Conservation (phyloP, 352 stramenopile species). For the Phytophthora syringae region DNA sequence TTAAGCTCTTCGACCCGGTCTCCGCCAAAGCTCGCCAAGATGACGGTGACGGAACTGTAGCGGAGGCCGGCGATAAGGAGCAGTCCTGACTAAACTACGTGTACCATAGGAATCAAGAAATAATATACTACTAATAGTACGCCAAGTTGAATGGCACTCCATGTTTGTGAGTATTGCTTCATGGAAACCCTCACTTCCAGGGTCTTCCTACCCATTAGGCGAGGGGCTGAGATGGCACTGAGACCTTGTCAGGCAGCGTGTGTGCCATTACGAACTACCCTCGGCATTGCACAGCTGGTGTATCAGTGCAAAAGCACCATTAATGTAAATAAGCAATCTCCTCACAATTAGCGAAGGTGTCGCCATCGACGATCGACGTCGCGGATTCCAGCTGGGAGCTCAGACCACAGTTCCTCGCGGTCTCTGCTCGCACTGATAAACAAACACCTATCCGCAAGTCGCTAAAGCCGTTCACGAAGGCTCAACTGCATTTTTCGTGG, state of each 20-base stretch:
- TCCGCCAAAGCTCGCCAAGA: slow-evolving; percentile 38
- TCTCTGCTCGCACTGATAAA: too few relatives aligned
- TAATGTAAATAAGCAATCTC: background rate
- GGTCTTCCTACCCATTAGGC: background rate
- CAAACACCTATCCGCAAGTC: too few relatives aligned
- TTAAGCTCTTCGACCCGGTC: slow-evolving; percentile 39
- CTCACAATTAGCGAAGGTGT: background rate
- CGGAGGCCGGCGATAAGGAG: slow-evolving; percentile 50
- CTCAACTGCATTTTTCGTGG: slow-evolving; percentile 32
- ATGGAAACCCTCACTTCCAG: background rate
- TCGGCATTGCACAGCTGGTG: background rate
- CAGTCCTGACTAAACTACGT: slow-evolving; percentile 38
- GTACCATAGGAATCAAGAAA: slow-evolving; percentile 48
- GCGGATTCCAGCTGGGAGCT: background rate
- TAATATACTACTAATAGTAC: slow-evolving; percentile 7
- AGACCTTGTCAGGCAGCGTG: background rate
- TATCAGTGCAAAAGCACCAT: background rate
- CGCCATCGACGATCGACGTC: background rate
- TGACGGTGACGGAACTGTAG: too few relatives aligned
- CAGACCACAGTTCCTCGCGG: too few relatives aligned
- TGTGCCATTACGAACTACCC: background rate
- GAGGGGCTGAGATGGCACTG: background rate
- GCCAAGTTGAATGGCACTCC: slow-evolving; percentile 27
- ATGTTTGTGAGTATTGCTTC: too few relatives aligned
- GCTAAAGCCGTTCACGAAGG: slow-evolving; percentile 17